These are phyloP conservation scores for Saccharomycopsis fibuligera DNA, from an alignment of 805 yeast species.

Conservation along the genomic window DNA sequence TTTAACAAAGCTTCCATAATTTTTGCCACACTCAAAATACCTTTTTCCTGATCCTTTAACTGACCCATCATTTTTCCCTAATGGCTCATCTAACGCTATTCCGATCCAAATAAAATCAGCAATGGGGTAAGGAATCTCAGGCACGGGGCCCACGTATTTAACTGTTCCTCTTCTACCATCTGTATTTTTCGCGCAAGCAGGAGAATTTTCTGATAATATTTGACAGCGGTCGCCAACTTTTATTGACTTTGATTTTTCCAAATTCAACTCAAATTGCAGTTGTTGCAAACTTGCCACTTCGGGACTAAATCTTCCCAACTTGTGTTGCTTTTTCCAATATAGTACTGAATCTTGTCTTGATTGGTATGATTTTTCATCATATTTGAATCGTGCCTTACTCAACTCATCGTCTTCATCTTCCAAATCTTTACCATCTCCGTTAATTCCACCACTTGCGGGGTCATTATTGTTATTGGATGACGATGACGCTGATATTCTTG, in stretches of 20 bases:
- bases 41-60: slow-evolving; percentile 43
- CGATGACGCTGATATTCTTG: slow-evolving; percentile 14
- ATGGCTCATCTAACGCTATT: slow-evolving; percentile 76
- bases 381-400: slow-evolving; percentile 31
- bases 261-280: slow-evolving; percentile 24
- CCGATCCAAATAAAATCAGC: slow-evolving; percentile 64
- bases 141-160: slow-evolving; percentile 60
- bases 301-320: slow-evolving; percentile 71
- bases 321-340: slow-evolving; percentile 66
- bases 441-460: neutral
- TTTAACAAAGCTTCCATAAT: slow-evolving; percentile 73
- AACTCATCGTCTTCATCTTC: no score
- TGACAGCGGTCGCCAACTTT: slow-evolving; percentile 50
- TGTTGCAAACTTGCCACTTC: slow-evolving; percentile 31
- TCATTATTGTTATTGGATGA: slow-evolving; percentile 20
- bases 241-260: slow-evolving; percentile 31
- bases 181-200: slow-evolving; percentile 31
- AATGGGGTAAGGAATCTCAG: slow-evolving; percentile 41
- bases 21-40: slow-evolving; percentile 50
- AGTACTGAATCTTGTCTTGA: slow-evolving; percentile 56
- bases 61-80: slow-evolving; percentile 81
- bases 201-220: slow-evolving; percentile 24
- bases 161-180: slow-evolving; percentile 64
- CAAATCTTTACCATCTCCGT: no score
- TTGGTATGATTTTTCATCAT: slow-evolving; percentile 59